Conservation (phyloP, 768 basidiomycete species). For the Suillus luteus region DNA sequence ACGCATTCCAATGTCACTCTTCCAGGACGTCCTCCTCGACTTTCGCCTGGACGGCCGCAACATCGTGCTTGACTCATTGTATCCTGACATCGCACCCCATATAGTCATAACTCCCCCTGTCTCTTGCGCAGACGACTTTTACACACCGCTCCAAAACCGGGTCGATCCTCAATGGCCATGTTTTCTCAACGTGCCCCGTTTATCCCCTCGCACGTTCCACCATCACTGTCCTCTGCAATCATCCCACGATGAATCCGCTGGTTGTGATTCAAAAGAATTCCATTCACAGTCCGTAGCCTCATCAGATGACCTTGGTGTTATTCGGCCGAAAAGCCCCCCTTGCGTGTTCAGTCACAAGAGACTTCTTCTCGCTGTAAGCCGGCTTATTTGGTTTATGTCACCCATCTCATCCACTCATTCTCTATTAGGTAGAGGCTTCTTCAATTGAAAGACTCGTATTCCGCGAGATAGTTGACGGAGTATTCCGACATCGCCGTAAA, state of each 20-base stretch:
- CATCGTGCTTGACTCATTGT: slow-evolving; percentile 47
- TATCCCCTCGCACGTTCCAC: slow-evolving; percentile 14
- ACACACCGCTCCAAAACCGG: slow-evolving; percentile 39
- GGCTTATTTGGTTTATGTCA: neutral
- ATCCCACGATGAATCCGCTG: slow-evolving; percentile 6
- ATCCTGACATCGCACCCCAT: slow-evolving; percentile 45
- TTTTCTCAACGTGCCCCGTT: slow-evolving; percentile 39
- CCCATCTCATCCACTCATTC: neutral
- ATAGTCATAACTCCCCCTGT: slow-evolving; percentile 55
- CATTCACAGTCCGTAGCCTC: neutral
- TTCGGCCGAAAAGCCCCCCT: slow-evolving; percentile 8
- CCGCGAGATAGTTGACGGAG: slow-evolving; percentile 33
- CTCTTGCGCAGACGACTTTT: slow-evolving; percentile 38
- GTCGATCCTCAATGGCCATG: slow-evolving; percentile 37
- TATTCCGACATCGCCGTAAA: slow-evolving; percentile 42
- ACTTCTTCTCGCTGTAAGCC: slow-evolving; percentile 34
- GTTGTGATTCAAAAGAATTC: neutral
- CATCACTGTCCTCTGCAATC: neutral
- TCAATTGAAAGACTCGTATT: slow-evolving; percentile 35
- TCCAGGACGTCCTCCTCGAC: slow-evolving; percentile 21
- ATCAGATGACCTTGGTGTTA: neutral
- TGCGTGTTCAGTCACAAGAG: slow-evolving; percentile 35
- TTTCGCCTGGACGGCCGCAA: slow-evolving; percentile 29
- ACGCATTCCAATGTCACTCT: neutral
- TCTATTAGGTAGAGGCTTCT: slow-evolving; percentile 24